Conservation (phyloP, 2,329 filamentous ascomycete species). For the Microthyrium microscopicum region DNA sequence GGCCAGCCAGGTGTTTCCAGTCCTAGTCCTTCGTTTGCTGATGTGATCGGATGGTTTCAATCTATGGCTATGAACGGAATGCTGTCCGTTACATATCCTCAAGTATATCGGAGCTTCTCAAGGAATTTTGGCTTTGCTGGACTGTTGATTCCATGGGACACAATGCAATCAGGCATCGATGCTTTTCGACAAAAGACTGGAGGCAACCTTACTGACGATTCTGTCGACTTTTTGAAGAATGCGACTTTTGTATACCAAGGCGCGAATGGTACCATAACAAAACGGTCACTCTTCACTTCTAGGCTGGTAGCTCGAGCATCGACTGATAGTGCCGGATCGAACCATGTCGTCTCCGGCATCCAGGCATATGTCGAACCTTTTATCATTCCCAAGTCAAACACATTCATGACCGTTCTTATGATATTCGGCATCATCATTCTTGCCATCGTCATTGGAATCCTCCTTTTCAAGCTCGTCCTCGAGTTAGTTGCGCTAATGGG, state of each 20-base stretch:
- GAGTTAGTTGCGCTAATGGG: conserved; percentile 85
- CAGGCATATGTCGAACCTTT: conserved; percentile 71
- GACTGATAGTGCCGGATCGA: conserved; percentile 13
- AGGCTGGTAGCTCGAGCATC: conserved; percentile 8
- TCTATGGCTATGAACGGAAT: conserved; percentile 91
- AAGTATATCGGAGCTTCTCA: conserved; percentile 74
- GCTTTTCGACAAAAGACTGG: conserved; percentile 64
- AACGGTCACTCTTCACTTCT: conserved; percentile 5
- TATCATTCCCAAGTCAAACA: conserved; percentile 72
- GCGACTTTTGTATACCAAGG: conserved; percentile 57
- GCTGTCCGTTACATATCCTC: conserved; percentile 77
- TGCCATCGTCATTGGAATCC: conserved; percentile 66
- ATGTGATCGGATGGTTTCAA: conserved; percentile 83
- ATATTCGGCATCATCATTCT: conserved; percentile 78
- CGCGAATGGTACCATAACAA: conserved; percentile 24
- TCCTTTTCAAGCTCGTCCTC: conserved; percentile 80
- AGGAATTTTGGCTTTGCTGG: conserved; percentile 91
- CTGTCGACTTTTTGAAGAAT: conserved; percentile 56
- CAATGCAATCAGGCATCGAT: conserved; percentile 69
- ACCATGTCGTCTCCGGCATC: conserved; percentile 52
- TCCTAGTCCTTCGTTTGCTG: conserved; percentile 67
- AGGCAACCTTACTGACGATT: conserved; percentile 71
- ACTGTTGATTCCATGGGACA: conserved; percentile 67
- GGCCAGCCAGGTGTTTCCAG: conserved; percentile 42
- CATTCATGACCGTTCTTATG: conserved; percentile 88